Evolutionary conservation across 371 early-diverging fungal genomes (phyloP), one percentile per base, ranked within the genome.

Genomic region (Nematocida minor): DNA sequence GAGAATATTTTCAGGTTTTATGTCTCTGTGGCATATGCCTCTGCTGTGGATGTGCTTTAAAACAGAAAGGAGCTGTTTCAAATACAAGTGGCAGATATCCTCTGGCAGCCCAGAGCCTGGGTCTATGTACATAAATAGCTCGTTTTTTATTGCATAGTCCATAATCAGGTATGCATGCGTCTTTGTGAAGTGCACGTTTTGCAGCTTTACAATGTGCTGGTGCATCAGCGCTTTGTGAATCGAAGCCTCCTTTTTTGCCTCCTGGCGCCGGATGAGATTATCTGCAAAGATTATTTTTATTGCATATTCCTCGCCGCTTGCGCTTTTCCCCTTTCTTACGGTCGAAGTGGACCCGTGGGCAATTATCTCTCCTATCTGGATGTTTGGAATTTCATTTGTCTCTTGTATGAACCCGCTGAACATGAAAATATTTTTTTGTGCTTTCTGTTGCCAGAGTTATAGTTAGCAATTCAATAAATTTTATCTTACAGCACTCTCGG

Each of bases 21-120:
- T 81, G 51, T 85, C 85, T 60, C 92, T 85, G 69, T 85, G 90
- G 18, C 86, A 67, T 11, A 90, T 83, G 36, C 88, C 88, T 31
- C 77, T 67, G 18, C 25, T 32, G 80, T 90, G 90, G 42, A 85
- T 60, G 80, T 83, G 82, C 36, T 54, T 51, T n/a, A 84, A 16
- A 22, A 80, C 93, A 42, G 93, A 87, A 86, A 94, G 89, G 55
- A 96, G 86, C 82, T 96, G 96, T 83, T 94, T 94, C 87, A 94
- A 93, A 84, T 93, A 95, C 25, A 94, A 87, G 88, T 90, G 90
- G 0, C 88, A 88, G 7, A 91, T 60, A 32, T 67, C 71, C 18
- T 86, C 84, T 27, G 82, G 60, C n/a, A 91, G 78, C 3, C 91
- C 91, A 4, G 87, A 84, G 83, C 89, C 90, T 0, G 89, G 89